Percentiles rank a stretch among this genome's conserved stretches.
Evolutionary conservation across 768 basidiomycete species (phyloP).

Genomic region (Gloeostereum incarnatum): DNA sequence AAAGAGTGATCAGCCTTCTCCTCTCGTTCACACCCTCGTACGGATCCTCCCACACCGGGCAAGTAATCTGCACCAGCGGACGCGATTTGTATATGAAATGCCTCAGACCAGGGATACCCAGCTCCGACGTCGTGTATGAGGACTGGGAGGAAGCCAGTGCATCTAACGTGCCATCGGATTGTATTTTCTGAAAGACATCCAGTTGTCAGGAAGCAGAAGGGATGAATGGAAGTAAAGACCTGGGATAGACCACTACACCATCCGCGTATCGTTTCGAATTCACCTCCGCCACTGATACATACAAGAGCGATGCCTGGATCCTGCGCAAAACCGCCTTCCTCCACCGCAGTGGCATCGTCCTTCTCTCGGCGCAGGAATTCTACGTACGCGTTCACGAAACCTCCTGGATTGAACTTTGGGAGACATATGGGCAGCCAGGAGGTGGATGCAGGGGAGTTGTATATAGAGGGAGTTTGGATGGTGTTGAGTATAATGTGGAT

Average conservation of each 20-base stretch:
- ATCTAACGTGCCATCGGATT: conserved; percentile 45
- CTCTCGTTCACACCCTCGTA: conserved; percentile 57
- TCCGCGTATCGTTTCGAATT: conserved; percentile 73
- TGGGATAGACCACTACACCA: conserved; percentile 67
- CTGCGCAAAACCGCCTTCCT: conserved; percentile 3
- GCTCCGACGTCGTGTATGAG: conserved; percentile 59
- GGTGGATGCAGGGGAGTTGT: conserved; percentile 69
- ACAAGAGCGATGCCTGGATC: conserved; percentile 54
- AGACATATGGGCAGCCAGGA: conserved; percentile 95
- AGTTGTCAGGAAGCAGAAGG: conserved; percentile 2
- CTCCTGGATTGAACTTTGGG: conserved; percentile 84
- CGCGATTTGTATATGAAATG: conserved; percentile 96
- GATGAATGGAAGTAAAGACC: conserved; percentile 25
- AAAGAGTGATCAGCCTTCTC: conserved; percentile 74
- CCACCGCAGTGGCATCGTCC: conserved; percentile 2
- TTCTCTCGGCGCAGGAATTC: conserved; percentile 51
- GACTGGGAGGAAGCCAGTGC: conserved; percentile 43
- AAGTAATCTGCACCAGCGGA: conserved; percentile 81
- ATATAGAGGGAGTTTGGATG: conserved; percentile 71
- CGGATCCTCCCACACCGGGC: conserved; percentile 79
- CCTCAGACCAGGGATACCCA: conserved; percentile 83
- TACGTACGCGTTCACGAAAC: conserved; percentile 90
- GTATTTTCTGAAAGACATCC: conserved; percentile 43
- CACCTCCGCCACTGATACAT: conserved; percentile 72
- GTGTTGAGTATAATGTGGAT: conserved; percentile 92